phyloP scores from a whole-genome alignment of 108 stramenopile species.

The Cyclostephanos invisitatus region DNA sequence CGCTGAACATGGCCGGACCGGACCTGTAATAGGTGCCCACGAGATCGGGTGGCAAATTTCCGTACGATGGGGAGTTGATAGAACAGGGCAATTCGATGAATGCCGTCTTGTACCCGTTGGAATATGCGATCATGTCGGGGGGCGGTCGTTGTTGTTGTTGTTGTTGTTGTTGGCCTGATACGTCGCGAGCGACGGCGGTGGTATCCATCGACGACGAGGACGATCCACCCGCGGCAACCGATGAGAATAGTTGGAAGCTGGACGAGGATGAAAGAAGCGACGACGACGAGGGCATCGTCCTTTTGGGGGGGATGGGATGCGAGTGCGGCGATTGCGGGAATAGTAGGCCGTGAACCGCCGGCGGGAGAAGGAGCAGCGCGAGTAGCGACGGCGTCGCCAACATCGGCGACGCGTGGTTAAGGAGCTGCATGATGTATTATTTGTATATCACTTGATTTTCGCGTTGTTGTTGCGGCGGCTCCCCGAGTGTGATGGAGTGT shows the following conservation, averaged over 20 bases:
- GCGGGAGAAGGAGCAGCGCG: neutral
- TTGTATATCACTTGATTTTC: too few species aligned
- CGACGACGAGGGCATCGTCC: neutral
- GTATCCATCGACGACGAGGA: neutral
- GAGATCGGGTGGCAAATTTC: slow-evolving; percentile 67
- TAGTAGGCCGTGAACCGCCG: slow-evolving; percentile 9
- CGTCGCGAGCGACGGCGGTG: neutral
- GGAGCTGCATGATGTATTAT: slow-evolving; percentile 11
- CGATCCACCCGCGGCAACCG: neutral
- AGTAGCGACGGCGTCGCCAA: slow-evolving; percentile 1
- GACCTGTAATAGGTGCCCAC: slow-evolving; percentile 76
- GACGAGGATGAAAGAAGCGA: neutral
- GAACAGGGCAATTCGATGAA: slow-evolving; percentile 66
- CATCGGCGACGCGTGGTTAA: neutral
- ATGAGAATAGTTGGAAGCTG: slow-evolving; percentile 1
- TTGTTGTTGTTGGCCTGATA: too few species aligned
- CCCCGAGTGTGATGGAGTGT: too few species aligned
- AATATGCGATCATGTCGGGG: slow-evolving; percentile 72
- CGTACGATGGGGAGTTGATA: slow-evolving; percentile 39
- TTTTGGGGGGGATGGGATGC: neutral
- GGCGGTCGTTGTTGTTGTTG: neutral
- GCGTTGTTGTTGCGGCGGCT: too few species aligned
- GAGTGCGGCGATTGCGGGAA: neutral
- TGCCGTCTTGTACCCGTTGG: slow-evolving; percentile 76
- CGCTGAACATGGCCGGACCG: slow-evolving; percentile 89